phyloP scores from a whole-genome alignment of 139 green algal species.

The Microglena sp. region DNA sequence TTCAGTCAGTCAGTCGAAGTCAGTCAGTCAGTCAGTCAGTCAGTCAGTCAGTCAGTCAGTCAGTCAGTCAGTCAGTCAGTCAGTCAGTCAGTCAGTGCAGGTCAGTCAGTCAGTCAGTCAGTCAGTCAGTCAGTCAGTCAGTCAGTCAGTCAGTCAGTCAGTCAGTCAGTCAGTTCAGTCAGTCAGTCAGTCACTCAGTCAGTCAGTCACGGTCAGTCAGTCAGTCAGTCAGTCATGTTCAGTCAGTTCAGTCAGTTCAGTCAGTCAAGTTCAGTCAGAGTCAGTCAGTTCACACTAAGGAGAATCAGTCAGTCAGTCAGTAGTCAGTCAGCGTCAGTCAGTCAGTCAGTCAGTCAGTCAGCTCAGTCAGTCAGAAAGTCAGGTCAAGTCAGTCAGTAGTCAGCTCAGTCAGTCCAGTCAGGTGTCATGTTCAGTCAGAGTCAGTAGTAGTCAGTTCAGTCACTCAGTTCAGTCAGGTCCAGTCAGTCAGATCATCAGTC shows the following conservation, averaged over 20 bases:
- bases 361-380: background rate
- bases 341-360: too few relatives aligned
- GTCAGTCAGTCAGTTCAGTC: slow-evolving; percentile 10
- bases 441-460: too few relatives aligned
- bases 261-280: background rate
- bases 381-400: background rate
- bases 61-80: slow-evolving; percentile 19
- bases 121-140: slow-evolving; percentile 12
- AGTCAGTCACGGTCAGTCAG: background rate
- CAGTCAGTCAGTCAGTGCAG: slow-evolving; percentile 20
- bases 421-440: too few relatives aligned
- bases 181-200: background rate
- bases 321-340: background rate
- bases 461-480: background rate
- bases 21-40: too few relatives aligned
- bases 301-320: background rate
- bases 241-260: background rate
- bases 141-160: slow-evolving; percentile 16
- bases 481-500: too few relatives aligned
- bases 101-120: slow-evolving; percentile 22
- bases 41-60: slow-evolving; percentile 19
- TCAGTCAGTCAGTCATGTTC: background rate
- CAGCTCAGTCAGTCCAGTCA: slow-evolving; percentile 3
- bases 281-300: background rate
- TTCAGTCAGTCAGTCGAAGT: too few relatives aligned